Conservation (phyloP, 1,139 yeast species). For the Zygosaccharomyces pseudobailii region DNA sequence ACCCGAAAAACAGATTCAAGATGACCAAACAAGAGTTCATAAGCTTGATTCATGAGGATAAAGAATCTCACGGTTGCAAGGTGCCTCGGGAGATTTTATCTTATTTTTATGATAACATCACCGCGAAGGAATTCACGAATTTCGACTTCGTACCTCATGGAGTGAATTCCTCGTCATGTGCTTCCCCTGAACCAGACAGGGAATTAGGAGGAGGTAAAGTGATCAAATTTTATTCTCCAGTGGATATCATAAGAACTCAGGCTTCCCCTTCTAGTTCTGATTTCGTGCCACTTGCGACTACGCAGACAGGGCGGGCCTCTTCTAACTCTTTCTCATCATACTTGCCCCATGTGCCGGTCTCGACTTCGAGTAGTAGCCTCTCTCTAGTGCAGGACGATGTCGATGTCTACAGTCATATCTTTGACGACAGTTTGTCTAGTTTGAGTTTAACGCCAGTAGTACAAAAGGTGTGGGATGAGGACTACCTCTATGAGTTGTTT, state of each 20-base stretch:
- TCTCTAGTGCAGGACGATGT: slow-evolving; percentile 26
- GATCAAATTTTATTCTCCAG: slow-evolving; percentile 10
- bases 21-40: slow-evolving; percentile 60
- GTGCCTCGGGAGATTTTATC: slow-evolving; percentile 40
- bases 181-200: slow-evolving; percentile 4
- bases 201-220: background rate
- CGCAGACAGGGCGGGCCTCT: slow-evolving; percentile 14
- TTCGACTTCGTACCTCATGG: slow-evolving; percentile 16
- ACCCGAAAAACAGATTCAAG: slow-evolving; percentile 56
- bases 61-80: slow-evolving; percentile 35
- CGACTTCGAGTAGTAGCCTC: slow-evolving; percentile 16
- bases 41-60: slow-evolving; percentile 37
- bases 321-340: slow-evolving; percentile 27
- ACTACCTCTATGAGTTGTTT: slow-evolving; percentile 1
- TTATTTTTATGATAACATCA: slow-evolving; percentile 61
- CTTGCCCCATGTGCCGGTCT: slow-evolving; percentile 17
- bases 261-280: slow-evolving; percentile 6
- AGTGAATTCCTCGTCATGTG: slow-evolving; percentile 2
- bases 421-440: slow-evolving; percentile 20
- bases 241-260: slow-evolving; percentile 6
- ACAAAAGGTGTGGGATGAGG: slow-evolving; percentile 16
- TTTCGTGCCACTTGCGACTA: slow-evolving; percentile 5
- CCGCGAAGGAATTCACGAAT: slow-evolving; percentile 47
- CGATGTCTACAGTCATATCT: slow-evolving; percentile 27
- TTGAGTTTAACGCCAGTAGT: slow-evolving; percentile 19